Evolutionary conservation across 179 eudicot genomes (phyloP).

Genomic region (Drosera spatulata): DNA sequence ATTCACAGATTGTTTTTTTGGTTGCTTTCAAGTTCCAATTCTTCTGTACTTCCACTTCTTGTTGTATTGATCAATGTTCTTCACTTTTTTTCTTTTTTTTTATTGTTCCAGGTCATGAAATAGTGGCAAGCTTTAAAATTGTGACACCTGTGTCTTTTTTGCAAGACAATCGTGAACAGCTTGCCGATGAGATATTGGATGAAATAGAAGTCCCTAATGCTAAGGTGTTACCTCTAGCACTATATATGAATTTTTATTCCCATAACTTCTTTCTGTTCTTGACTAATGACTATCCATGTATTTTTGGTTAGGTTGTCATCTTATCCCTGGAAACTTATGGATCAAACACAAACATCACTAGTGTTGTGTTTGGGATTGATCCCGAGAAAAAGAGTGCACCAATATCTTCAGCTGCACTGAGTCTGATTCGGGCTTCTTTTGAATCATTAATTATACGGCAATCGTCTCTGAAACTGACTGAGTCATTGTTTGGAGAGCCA

Average conservation of each 20-base stretch:
- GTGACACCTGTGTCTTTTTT: conserved; percentile 46
- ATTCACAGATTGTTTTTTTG: neutral
- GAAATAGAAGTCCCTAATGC: conserved; percentile 48
- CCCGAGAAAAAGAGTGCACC: conserved; percentile 31
- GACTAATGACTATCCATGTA: conserved; percentile 4
- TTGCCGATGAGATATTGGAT: conserved; percentile 55
- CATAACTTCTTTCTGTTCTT: neutral
- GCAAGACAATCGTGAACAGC: conserved; percentile 42
- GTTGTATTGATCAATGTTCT: neutral
- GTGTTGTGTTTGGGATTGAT: conserved; percentile 65
- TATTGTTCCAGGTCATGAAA: conserved; percentile 28
- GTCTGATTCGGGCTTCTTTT: conserved; percentile 50
- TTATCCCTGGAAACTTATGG: conserved; percentile 34
- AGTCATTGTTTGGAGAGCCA: conserved; percentile 57
- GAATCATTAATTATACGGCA: conserved; percentile 38
- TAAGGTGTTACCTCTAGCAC: conserved; percentile 39
- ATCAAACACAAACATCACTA: conserved; percentile 35
- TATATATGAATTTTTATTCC: neutral
- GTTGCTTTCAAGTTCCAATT: neutral
- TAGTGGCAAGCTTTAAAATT: conserved; percentile 74
- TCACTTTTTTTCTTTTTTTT: neutral
- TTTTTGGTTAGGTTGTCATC: conserved; percentile 41
- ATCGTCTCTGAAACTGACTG: conserved; percentile 29
- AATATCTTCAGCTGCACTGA: conserved; percentile 38
- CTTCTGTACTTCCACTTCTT: neutral